Evolutionary conservation across 352 stramenopile genomes (phyloP), one percentile per base, ranked within the genome.

Genomic region (Phytophthora pluvialis): DNA sequence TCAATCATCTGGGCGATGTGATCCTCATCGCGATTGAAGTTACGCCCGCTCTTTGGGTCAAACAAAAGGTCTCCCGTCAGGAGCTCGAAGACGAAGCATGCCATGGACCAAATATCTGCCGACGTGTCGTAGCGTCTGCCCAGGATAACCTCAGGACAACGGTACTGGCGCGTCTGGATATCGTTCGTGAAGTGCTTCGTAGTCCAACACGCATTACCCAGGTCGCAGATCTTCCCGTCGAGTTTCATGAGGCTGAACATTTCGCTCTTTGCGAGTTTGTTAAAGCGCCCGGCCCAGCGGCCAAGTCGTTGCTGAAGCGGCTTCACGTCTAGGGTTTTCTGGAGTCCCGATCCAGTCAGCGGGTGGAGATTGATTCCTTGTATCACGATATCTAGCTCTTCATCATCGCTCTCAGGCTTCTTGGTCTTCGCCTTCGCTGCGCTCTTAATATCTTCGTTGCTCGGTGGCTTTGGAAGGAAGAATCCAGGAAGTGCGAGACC

Each of bases 121-220:
- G 97, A 98, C 15, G 97, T 99, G 78, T 99, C 94, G 78, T 99
- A 99, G 42, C 90, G 90, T 69, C 96, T 97, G 38, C 96, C 94
- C 60, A 99, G 76, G 18, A 99, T 96, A 25, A 99, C 98, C 76
- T 99, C 98, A 6, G 98, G 98, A 36, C 90, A 97, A 5, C 98
- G 92, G 74, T 99, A 99, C 81, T 99, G 98, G n/a, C 98, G 87
- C 18, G 98, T 99, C 78, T 99, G 98, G 67, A 99, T 99, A 70
- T 99, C 98, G 70, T 99, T 96, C 42, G 97, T 99, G 73, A 99
- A 99, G 78, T 99, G 98, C 61, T 98, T 97, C 64, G 98, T 81
- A 15, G 93, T 99, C 97, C 97, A 99, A 76, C 98, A 99, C 1
- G 98, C 97, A 73, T 99, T 99, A 56, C 98, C 98, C n/a, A 99